Base-by-base conservation (phyloP, 2,329 filamentous ascomycete genomes). In the Cordyceps cateniannulata region DNA sequence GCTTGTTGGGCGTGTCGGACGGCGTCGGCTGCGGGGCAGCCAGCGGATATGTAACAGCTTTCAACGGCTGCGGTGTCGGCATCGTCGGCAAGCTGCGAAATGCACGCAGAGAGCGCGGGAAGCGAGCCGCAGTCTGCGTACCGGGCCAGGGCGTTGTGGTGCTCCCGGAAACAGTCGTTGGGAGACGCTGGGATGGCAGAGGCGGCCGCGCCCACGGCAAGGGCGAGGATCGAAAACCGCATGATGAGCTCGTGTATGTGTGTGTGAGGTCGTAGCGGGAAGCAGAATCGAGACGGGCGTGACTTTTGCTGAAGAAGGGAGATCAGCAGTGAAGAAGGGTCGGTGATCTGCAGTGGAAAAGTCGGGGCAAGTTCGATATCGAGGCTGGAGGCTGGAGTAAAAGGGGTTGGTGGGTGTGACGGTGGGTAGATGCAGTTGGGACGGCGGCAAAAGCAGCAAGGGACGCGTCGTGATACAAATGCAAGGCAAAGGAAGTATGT, bases 91-190 rank as follows among this genome's bases (percentile, higher is more conserved):
- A 74, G 70, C 38, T 67, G 63, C 10, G 66, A 62, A 54, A 84
- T 71, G 69, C 81, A 84, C 66, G 71, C 62, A 56, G 70, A 68
- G 63, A 83, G 72, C 44, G 74, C 71, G 60, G 69, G 71, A 61
- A 69, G 67, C 66, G 79, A 69, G 51, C 78, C 79, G 68, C 81
- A 83, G 58, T 72, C 71, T 16, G 79, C 72, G 44, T 70, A 68
- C 18, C 61, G 63, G 51, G 77, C 75, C 53, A 83, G 72, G 54
- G 75, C 70, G 25, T 64, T 59, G 63, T 74, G 71, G 64, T 75
- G 70, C 57, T 68, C 63, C 54, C 69, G 68, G 59, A 83, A 67
- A 66, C 80, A 81, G 66, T 75, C 71, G 49, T 63, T 58, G 18
- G 57, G 32, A 14, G 59, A 55, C 66, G 65, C 66, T 45, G 71